phyloP scores from a whole-genome alignment of 1,139 yeast genomes.

The Suhomyces chickasaworum region DNA sequence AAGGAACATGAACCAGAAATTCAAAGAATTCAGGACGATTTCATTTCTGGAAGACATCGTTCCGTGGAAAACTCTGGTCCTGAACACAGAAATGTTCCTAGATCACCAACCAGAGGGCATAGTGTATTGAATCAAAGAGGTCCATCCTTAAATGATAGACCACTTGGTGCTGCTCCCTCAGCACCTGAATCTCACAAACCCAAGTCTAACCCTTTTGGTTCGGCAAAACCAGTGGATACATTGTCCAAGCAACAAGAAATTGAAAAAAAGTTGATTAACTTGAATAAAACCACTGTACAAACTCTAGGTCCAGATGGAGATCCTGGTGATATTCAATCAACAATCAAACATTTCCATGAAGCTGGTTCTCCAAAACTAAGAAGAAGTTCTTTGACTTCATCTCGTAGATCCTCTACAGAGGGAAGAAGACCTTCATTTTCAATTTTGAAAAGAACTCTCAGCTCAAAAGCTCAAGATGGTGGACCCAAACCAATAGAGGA shows the following conservation, averaged over 20 bases:
- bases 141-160: slow-evolving; percentile 4
- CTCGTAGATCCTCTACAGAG: slow-evolving; percentile 18
- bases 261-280: slow-evolving; percentile 46
- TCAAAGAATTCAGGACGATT: slow-evolving; percentile 35
- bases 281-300: slow-evolving; percentile 61
- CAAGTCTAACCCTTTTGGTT: slow-evolving; percentile 48
- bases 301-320: slow-evolving; percentile 42
- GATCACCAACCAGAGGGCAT: slow-evolving; percentile 9
- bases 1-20: slow-evolving; percentile 37
- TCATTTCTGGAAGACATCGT: slow-evolving; percentile 27
- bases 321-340: slow-evolving; percentile 20
- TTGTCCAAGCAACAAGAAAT: slow-evolving; percentile 44
- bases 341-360: slow-evolving; percentile 19
- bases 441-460: slow-evolving; percentile 16
- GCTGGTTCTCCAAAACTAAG: slow-evolving; percentile 17
- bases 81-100: neutral
- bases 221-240: slow-evolving; percentile 50
- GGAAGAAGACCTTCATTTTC: slow-evolving; percentile 25
- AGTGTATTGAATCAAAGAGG: slow-evolving; percentile 6
- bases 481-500: neutral
- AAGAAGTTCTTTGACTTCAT: slow-evolving; percentile 16
- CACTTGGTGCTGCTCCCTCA: slow-evolving; percentile 8
- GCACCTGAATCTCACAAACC: slow-evolving; percentile 23
- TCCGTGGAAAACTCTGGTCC: slow-evolving; percentile 8
- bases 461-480: neutral